Evolutionary conservation across 805 yeast species (phyloP), one percentile per base, ranked within the genome.

Genomic region (Maudiozyma saulgeensis): DNA sequence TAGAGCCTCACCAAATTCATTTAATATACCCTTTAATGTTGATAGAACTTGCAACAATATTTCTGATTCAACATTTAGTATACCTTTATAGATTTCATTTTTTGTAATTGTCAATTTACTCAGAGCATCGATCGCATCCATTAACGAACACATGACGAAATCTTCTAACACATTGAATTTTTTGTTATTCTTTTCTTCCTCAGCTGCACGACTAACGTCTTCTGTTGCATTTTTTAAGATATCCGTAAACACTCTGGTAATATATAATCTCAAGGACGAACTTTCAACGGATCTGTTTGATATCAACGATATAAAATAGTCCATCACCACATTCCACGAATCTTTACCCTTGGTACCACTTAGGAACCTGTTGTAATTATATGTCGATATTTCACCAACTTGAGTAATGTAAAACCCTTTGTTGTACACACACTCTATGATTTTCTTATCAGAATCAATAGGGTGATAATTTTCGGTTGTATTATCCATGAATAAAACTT

Each of bases 11-110:
- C 95, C 97, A 60, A 80, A 84, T 56, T 84, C 81, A 58, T 89
- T 95, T 32, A 91, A 72, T n/a, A 90, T 71, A 31, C 75, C 79
- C 59, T 81, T 84, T 46, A 91, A 63, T 0, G 87, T 82, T 28
- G 79, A 75, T 40, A 90, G 68, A 0, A 78, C 66, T 28, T 75
- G 75, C 16, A 84, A 73, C 51, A 83, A 79, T 52, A 88, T 78
- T 47, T 84, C 90, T 2, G 81, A 75, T 55, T 84, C 88, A 32
- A 81, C 76, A 53, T 79, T 78, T 5, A 59, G 53, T n/a, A 53
- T 53, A 4, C 68, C 68, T 41, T 56, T 55, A 49, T 78, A 68
- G 1, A 78, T 48, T 52, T 63, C 62, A 8, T 59, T 59, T 15
- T 56, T 58, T 1, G 58, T 55, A 0, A 61, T 49, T 4, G 58